Base-by-base conservation (phyloP, 129 eudicot genomes). In the Ambrosia trifida region DNA sequence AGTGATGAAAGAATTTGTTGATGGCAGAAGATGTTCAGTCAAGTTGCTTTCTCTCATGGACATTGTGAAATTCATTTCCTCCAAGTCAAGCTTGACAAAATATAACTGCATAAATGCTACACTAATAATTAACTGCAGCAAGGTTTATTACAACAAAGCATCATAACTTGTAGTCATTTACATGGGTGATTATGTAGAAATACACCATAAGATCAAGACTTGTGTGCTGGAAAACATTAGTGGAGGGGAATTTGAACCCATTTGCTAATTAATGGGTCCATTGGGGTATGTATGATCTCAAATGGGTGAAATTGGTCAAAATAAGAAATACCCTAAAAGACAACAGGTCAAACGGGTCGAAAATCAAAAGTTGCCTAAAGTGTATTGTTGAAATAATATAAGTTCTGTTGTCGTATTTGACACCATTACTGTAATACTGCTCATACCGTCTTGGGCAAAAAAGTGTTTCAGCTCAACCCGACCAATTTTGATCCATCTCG, bases 21-120 rank as follows among this genome's bases (percentile, higher is more conserved):
- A 64, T 49, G 96, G 95, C 77, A 93, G 92, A 85, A 93, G 96
- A 49, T 83, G 94, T 82, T 94, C 97, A 2, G 89, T 84, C 91
- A 94, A 81, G 83, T 76, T 84, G 65, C 88, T 86, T 80, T 87
- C 96, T 84, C 96, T 88, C 72, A 45, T 79, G 78, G 99, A 79
- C 96, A 94, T 90, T 68, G 90, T 84, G 68, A 81, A 83, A 79
- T 90, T 90, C 96, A 87, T 87, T 76, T 94, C 91, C 70, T 89
- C 99, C 70, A 94, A 79, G 82, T 90, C 99, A 82, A 54, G 74
- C 82, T 85, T 90, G 51, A 90, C 87, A 63, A 72, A 84, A 49
- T 96, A 94, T 51, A 94, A 83, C 99, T 94, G 96, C 70, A 19
- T 38, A 65, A 69, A 69, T 69, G 52, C 53, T 64, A 50, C 72